Percentiles rank a stretch among this genome's conserved stretches.
These are phyloP conservation scores for Penicillium sp. DNA, from an alignment of 2,329 filamentous ascomycete genomes.

Conservation along the genomic window DNA sequence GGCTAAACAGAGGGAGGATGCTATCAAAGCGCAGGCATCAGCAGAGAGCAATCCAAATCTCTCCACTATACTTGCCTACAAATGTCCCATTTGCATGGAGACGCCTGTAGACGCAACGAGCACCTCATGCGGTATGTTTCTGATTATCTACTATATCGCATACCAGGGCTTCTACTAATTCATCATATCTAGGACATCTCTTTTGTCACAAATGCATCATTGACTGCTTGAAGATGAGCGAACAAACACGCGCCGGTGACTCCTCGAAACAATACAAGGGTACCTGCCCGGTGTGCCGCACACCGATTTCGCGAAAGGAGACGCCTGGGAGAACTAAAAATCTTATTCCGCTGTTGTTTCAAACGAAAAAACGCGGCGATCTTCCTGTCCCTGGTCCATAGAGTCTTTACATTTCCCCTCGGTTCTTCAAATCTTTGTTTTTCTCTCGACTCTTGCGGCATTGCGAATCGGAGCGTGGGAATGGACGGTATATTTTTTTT, in stretches of 20 bases:
- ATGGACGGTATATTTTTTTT: not conserved
- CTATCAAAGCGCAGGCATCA: not conserved
- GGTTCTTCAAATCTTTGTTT: not conserved
- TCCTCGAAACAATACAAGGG: slow-evolving; percentile 34
- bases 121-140: slow-evolving; percentile 57
- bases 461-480: slow-evolving; percentile 7
- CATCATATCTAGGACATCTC: slow-evolving; percentile 51
- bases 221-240: slow-evolving; percentile 58
- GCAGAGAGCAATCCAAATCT: not conserved
- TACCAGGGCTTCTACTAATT: slow-evolving; percentile 10
- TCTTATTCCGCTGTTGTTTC: slow-evolving; percentile 39
- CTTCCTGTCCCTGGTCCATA: not conserved
- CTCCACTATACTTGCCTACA: slow-evolving; percentile 49
- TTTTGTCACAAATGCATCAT: slow-evolving; percentile 64
- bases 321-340: slow-evolving; percentile 34
- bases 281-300: slow-evolving; percentile 47
- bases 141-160: not conserved
- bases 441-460: not conserved
- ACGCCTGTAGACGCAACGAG: slow-evolving; percentile 58
- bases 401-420: too few species aligned
- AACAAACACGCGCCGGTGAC: slow-evolving; percentile 40
- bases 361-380: not conserved
- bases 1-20: slow-evolving; percentile 43
- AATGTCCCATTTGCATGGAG: slow-evolving; percentile 65
- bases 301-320: slow-evolving; percentile 40